phyloP scores from a whole-genome alignment of 306 rosid genomes.

The Quercus suber region DNA sequence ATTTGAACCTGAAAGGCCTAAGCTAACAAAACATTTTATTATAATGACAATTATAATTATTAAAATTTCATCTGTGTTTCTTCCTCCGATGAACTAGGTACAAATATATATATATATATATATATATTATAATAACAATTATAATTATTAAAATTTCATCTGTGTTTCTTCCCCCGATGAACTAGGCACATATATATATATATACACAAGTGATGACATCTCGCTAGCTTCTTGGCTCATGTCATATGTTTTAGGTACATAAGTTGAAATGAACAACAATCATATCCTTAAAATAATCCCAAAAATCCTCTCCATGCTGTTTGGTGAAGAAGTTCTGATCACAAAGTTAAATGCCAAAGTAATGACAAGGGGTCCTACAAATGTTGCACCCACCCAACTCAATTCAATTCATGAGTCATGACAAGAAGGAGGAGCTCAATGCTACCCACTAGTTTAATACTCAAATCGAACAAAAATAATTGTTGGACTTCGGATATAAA shows the following conservation, averaged over 20 bases:
- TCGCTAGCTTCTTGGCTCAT: slow-evolving; percentile 6
- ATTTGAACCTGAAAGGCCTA: neutral
- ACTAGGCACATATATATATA: neutral
- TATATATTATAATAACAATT: neutral
- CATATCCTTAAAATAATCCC: slow-evolving; percentile 12
- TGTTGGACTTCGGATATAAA: neutral
- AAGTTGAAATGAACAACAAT: slow-evolving; percentile 24
- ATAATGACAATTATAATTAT: neutral
- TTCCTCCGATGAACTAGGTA: neutral
- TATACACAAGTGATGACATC: neutral
- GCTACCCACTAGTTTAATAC: slow-evolving; percentile 20
- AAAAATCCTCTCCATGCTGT: slow-evolving; percentile 11
- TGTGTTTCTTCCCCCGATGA: neutral
- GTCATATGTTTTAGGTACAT: neutral
- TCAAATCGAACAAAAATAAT: neutral
- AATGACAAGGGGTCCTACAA: slow-evolving; percentile 23
- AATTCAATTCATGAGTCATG: slow-evolving; percentile 13
- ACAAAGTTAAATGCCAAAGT: slow-evolving; percentile 16
- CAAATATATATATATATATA: neutral
- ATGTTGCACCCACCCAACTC: slow-evolving; percentile 19
- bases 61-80: neutral
- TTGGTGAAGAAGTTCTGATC: slow-evolving; percentile 27
- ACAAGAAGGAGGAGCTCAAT: slow-evolving; percentile 22
- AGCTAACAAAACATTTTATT: neutral
- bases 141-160: neutral